These are phyloP conservation scores for Middelhovenomyces tepae DNA, from an alignment of 805 yeast species.

Conservation along the genomic window DNA sequence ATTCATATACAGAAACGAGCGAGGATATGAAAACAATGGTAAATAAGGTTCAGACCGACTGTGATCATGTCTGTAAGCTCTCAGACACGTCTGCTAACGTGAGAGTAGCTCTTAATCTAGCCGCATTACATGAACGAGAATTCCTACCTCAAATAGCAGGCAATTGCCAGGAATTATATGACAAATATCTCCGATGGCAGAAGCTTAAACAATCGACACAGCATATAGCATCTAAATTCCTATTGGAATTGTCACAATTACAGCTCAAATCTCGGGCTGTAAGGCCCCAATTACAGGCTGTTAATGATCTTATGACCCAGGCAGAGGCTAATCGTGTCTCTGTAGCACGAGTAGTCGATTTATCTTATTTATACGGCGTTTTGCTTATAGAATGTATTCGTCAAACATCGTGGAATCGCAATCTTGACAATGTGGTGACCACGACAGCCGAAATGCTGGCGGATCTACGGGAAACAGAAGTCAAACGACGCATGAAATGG, in stretches of 20 bases:
- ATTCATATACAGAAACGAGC: conserved; percentile 14
- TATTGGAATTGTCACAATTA: conserved; percentile 18
- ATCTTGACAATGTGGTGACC: conserved; percentile 15
- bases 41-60: conserved; percentile 18
- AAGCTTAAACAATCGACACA: conserved; percentile 5
- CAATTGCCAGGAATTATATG: conserved; percentile 17
- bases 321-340: conserved; percentile 23
- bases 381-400: conserved; percentile 27
- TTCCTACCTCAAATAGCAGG: conserved; percentile 21
- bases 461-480: conserved; percentile 48
- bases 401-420: conserved; percentile 23
- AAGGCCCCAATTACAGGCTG: conserved; percentile 19
- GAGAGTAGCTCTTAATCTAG: conserved; percentile 15
- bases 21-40: conserved; percentile 21
- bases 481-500: conserved; percentile 52
- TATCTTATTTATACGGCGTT: conserved; percentile 31
- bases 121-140: conserved; percentile 22
- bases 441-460: conserved; percentile 46
- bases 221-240: conserved; percentile 4
- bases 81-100: conserved; percentile 14
- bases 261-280: conserved; percentile 24
- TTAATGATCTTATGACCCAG: conserved; percentile 18
- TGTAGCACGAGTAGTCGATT: conserved; percentile 27
- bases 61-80: conserved; percentile 17
- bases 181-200: conserved; percentile 9